A percentile compares a stretch with the other conserved stretches of the same genome.
Evolutionary conservation across 73 alveolate species (phyloP).

Genomic region (Symbiodinium pilosum): DNA sequence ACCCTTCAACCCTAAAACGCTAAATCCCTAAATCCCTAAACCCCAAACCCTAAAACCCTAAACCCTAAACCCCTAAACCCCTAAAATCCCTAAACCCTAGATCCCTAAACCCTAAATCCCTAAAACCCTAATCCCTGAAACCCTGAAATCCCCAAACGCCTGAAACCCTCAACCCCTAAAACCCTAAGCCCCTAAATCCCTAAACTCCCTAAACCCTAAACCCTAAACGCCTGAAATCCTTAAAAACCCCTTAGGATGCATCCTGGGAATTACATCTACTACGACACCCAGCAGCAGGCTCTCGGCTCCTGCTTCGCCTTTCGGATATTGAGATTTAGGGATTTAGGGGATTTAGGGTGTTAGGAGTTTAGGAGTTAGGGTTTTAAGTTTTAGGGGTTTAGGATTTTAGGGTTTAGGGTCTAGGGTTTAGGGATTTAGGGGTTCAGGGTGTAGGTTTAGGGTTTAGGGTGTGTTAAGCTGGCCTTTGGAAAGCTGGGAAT

Average conservation of each 20-base stretch:
- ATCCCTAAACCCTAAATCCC: background rate
- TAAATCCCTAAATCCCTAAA: too few relatives aligned
- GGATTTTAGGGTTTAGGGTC: background rate
- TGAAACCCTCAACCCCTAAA: background rate
- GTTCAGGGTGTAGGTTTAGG: background rate
- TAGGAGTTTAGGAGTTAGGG: background rate
- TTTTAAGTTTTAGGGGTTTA: background rate
- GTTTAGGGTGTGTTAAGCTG: background rate
- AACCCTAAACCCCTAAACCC: too few relatives aligned
- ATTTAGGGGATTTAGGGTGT: background rate
- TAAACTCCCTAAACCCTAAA: background rate
- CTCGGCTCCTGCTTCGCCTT: background rate
- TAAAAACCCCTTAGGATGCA: constrained; percentile 29
- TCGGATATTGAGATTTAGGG: background rate
- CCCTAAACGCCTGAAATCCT: background rate
- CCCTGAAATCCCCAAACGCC: background rate
- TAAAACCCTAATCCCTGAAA: background rate
- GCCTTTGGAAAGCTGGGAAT: too few relatives aligned
- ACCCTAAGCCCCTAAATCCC: background rate
- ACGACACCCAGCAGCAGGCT: constrained; percentile 73
- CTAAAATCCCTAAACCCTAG: too few relatives aligned
- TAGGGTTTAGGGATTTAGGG: background rate
- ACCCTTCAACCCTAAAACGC: too few relatives aligned
- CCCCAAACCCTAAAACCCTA: too few relatives aligned
- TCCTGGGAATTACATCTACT: constrained; percentile 89